A percentile compares a stretch with the other conserved stretches of the same genome.
Evolutionary conservation across 2,329 filamentous ascomycete genomes (phyloP).

Genomic region (Onygenales sp.): DNA sequence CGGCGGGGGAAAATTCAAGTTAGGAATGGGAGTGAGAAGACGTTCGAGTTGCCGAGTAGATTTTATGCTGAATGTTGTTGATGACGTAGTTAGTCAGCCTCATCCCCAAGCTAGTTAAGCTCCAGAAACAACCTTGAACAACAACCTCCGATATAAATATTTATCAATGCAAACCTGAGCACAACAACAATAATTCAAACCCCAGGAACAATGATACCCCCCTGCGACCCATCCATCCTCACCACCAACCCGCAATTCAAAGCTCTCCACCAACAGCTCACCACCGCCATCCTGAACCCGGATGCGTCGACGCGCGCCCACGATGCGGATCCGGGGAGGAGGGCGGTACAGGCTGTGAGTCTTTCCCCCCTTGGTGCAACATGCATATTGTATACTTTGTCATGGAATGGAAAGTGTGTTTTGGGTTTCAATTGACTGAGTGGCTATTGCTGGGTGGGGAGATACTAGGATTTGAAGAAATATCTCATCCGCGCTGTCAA

Average conservation of each 20-base stretch:
- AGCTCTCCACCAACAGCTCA: slow-evolving; percentile 31
- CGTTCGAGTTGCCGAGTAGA: too few relatives aligned
- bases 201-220: slow-evolving; percentile 29
- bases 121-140: too few relatives aligned
- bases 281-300: slow-evolving; percentile 25
- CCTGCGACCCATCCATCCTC: slow-evolving; percentile 30
- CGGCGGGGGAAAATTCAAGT: too few relatives aligned
- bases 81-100: too few relatives aligned
- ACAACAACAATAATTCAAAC: background rate
- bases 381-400: background rate
- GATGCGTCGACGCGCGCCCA: slow-evolving; percentile 31
- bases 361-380: too few relatives aligned
- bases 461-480: slow-evolving; percentile 24
- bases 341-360: slow-evolving; percentile 24
- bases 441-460: too few relatives aligned
- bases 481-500: slow-evolving; percentile 24
- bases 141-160: too few relatives aligned
- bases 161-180: too few relatives aligned
- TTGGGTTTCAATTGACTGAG: too few relatives aligned
- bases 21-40: too few relatives aligned
- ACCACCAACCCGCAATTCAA: slow-evolving; percentile 34
- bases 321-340: slow-evolving; percentile 21
- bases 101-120: too few relatives aligned
- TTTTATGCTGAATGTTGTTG: too few relatives aligned
- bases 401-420: background rate